Evolutionary conservation across 306 rosid genomes (phyloP).

Genomic region (Medicago arabica): DNA sequence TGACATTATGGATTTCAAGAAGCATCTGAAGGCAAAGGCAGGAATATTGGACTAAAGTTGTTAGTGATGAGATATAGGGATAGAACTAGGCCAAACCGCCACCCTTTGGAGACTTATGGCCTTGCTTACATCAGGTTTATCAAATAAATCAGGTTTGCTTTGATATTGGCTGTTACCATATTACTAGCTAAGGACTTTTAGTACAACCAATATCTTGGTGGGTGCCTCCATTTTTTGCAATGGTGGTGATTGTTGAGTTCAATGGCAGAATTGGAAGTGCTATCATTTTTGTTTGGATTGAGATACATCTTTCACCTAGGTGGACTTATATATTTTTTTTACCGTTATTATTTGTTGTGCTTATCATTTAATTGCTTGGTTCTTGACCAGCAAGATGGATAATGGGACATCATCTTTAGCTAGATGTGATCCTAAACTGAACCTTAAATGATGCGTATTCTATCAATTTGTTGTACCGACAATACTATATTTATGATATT

Average conservation of each 20-base stretch:
- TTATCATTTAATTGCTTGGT: constrained; percentile 41
- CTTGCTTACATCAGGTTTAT: constrained; percentile 17
- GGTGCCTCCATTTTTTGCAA: constrained; percentile 29
- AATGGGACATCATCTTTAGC: constrained; percentile 29
- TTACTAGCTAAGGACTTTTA: constrained; percentile 15
- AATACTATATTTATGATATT: constrained; percentile 32
- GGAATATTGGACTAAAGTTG: constrained; percentile 64
- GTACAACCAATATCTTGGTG: constrained; percentile 5
- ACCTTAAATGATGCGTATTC: constrained; percentile 16
- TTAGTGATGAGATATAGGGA: constrained; percentile 8
- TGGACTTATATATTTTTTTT: constrained; percentile 35
- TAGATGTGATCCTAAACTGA: constrained; percentile 33
- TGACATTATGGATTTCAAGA: constrained; percentile 89
- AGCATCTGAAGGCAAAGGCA: constrained; percentile 77
- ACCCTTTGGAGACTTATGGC: neutral
- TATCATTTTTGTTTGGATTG: constrained; percentile 47
- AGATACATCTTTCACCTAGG: constrained; percentile 16
- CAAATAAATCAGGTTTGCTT: constrained; percentile 22
- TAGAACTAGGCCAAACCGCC: constrained; percentile 17
- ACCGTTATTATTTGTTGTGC: constrained; percentile 12
- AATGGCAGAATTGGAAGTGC: constrained; percentile 39
- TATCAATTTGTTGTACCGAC: constrained; percentile 39
- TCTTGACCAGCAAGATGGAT: constrained; percentile 46
- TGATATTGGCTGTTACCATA: neutral
- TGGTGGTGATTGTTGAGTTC: constrained; percentile 21